Percentiles rank a stretch among this genome's conserved stretches.
phyloP scores from a whole-genome alignment of 441 rosid genomes.

The Erodium moschatum region DNA sequence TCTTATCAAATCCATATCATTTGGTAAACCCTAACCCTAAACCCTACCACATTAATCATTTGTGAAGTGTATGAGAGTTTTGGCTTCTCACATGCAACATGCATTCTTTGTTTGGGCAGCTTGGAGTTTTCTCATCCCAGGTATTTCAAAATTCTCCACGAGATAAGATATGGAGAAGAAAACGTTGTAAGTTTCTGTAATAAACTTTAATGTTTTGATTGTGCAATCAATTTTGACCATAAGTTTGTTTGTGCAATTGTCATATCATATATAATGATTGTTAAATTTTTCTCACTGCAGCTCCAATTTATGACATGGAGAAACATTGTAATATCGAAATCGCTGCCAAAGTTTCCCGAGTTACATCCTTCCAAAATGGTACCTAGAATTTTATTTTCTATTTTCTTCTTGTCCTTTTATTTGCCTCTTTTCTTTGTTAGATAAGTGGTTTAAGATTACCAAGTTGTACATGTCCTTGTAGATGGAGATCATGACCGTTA shows the following conservation, averaged over 20 bases:
- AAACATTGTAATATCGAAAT: slow-evolving; percentile 93
- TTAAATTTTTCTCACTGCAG: slow-evolving; percentile 38
- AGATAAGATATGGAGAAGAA: slow-evolving; percentile 66
- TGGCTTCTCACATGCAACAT: slow-evolving; percentile 17
- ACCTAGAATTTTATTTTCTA: slow-evolving; percentile 11
- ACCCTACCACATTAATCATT: not conserved
- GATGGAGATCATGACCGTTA: slow-evolving; percentile 67
- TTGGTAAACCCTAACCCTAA: slow-evolving; percentile 47
- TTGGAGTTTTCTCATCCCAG: slow-evolving; percentile 93
- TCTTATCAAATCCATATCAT: slow-evolving; percentile 86
- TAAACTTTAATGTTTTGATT: slow-evolving; percentile 11
- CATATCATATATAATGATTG: slow-evolving; percentile 12
- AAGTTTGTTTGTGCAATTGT: slow-evolving; percentile 10
- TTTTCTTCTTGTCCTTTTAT: not conserved
- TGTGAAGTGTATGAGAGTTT: slow-evolving; percentile 8
- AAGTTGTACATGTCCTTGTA: slow-evolving; percentile 24
- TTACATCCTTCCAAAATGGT: slow-evolving; percentile 52
- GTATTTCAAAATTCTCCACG: slow-evolving; percentile 84
- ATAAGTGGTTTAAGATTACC: not conserved
- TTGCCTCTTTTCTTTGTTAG: not conserved
- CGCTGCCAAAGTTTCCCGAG: slow-evolving; percentile 70
- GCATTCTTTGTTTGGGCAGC: slow-evolving; percentile 46
- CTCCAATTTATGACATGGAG: slow-evolving; percentile 85
- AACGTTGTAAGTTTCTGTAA: slow-evolving; percentile 46
- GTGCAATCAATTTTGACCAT: slow-evolving; percentile 6